Conservation (phyloP, 108 stramenopile genomes). For the Nannochloropsis salina region DNA sequence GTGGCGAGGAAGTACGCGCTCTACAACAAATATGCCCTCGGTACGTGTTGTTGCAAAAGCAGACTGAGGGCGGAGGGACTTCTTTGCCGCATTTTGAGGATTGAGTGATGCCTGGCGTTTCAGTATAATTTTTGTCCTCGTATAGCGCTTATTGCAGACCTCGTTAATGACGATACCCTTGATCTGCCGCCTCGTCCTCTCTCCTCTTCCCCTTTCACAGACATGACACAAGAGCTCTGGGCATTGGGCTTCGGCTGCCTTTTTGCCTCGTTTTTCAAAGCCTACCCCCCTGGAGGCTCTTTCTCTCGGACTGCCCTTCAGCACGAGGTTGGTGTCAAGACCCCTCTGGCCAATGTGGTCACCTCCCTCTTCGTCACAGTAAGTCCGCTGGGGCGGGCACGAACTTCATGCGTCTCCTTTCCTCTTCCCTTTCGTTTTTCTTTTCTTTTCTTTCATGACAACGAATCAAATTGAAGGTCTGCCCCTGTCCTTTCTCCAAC, state of each 20-base stretch:
- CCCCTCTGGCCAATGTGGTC: background rate
- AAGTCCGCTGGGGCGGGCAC: background rate
- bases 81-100: too few relatives aligned
- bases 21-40: constrained; percentile 8
- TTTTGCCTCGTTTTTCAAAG: background rate
- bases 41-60: background rate
- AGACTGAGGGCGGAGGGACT: too few relatives aligned
- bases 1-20: background rate
- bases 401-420: too few relatives aligned
- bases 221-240: constrained; percentile 12
- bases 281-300: constrained; percentile 4
- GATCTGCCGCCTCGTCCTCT: too few relatives aligned
- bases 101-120: too few relatives aligned
- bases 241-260: constrained; percentile 8
- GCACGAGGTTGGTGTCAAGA: background rate
- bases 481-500: too few relatives aligned
- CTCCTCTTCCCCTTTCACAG: background rate
- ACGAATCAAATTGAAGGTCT: background rate
- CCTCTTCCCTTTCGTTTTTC: too few relatives aligned
- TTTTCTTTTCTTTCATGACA: background rate
- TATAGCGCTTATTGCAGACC: too few relatives aligned
- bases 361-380: background rate
- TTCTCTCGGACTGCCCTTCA: background rate
- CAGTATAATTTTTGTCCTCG: too few relatives aligned
- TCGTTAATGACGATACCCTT: too few relatives aligned